Evolutionary conservation across 306 rosid genomes (phyloP), one percentile per base, ranked within the genome.

Genomic region (Malus sylvestris): DNA sequence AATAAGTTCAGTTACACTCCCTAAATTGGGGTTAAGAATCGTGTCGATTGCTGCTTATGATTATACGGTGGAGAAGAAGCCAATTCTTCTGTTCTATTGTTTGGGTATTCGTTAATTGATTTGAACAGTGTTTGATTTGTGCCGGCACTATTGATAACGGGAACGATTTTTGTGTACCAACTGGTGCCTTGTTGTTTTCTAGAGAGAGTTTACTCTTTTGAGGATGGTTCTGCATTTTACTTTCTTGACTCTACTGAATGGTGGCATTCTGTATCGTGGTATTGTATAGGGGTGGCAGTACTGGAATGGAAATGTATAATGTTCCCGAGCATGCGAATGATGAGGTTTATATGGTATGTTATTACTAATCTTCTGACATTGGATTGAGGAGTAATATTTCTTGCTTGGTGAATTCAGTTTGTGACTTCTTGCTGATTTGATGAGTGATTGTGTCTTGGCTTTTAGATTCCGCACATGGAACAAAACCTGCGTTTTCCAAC

Each of bases 251-350:
- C 40, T 32, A 12, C 18, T 75, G 68, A 57, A 44, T 46, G 75
- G 78, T 87, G 75, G 88, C 76, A n/a, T 53, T 77, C 52, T 8
- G 10, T 74, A 62, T 58, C 3, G 29, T 84, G 72, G 62, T 49
- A 70, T 83, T 68, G 32, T 79, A 58, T 84, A 90, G 96, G 73
- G 87, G 96, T 84, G 91, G 92, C 86, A 72, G 91, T 84, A 74
- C 68, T 87, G 85, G 82, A 83, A 83, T 88, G 86, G 92, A 87
- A 86, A 82, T 83, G 85, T 88, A 88, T 82, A 81, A 71, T 88
- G 86, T 77, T 84, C 76, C 88, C 35, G 88, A 81, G 71, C 53
- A 78, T 70, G 81, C 88, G 64, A 84, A 80, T 81, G 71, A 83
- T 19, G 96, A 83, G 71, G 71, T 84, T 71, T 85, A 82, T 73